Evolutionary conservation across 495 filamentous ascomycete genomes (phyloP).

Genomic region (Penicillium coffeae): DNA sequence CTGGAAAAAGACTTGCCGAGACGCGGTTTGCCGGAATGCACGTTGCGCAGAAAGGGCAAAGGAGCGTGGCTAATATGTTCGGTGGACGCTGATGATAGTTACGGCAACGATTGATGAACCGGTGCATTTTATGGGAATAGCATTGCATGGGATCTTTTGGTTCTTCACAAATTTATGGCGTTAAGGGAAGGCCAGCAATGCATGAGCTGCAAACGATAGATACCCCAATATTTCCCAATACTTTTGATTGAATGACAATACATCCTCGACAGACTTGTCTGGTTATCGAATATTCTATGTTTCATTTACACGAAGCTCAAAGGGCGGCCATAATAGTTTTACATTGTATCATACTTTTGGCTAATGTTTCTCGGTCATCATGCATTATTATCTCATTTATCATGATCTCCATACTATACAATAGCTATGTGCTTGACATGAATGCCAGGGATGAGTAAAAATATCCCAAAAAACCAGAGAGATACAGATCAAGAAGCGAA

Average conservation of each 20-base stretch:
- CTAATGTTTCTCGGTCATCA: background rate
- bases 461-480: background rate
- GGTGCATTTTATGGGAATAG: slow-evolving; percentile 3
- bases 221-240: too few relatives aligned
- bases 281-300: too few relatives aligned
- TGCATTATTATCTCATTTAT: background rate
- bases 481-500: background rate
- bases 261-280: too few relatives aligned
- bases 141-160: background rate
- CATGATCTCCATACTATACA: background rate
- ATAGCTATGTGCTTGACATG: background rate
- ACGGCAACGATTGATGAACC: background rate
- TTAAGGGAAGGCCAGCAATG: too few relatives aligned
- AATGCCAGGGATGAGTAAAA: background rate
- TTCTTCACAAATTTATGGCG: background rate
- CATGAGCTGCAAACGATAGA: too few relatives aligned
- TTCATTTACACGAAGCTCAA: too few relatives aligned
- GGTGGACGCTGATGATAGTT: slow-evolving; percentile 3
- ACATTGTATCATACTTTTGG: too few relatives aligned
- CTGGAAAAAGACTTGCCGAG: slow-evolving; percentile 70
- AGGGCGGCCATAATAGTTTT: too few relatives aligned
- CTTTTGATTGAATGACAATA: too few relatives aligned
- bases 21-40: slow-evolving; percentile 60
- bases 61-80: slow-evolving; percentile 56
- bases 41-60: slow-evolving; percentile 56